Evolutionary conservation across 2,329 filamentous ascomycete species (phyloP).

Genomic region (Alternaria consortialis): DNA sequence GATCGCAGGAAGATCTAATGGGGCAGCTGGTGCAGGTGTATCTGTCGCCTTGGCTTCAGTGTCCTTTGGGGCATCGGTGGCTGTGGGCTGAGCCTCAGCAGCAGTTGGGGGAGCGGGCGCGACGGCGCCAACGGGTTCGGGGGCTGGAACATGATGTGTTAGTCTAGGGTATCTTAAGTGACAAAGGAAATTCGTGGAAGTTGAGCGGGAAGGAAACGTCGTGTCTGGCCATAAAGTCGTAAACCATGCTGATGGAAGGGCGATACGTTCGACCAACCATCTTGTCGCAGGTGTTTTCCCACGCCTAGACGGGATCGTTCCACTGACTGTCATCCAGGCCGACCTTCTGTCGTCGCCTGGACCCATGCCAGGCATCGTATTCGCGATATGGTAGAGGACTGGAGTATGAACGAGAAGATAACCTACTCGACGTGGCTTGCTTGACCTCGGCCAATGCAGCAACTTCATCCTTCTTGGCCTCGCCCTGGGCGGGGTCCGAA

Average conservation of each 20-base stretch:
- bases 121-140: slow-evolving; percentile 44
- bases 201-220: not conserved
- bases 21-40: slow-evolving; percentile 20
- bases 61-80: slow-evolving; percentile 26
- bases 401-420: slow-evolving; percentile 22
- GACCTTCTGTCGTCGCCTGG: slow-evolving; percentile 34
- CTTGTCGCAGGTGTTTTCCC: not conserved
- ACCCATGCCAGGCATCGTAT: slow-evolving; percentile 26
- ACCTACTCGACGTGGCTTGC: slow-evolving; percentile 49
- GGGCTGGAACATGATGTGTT: slow-evolving; percentile 35
- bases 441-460: slow-evolving; percentile 45
- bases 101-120: slow-evolving; percentile 43
- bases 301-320: slow-evolving; percentile 14
- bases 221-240: slow-evolving; percentile 10
- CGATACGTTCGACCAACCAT: not conserved
- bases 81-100: slow-evolving; percentile 33
- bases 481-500: slow-evolving; percentile 24
- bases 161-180: slow-evolving; percentile 33
- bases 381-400: slow-evolving; percentile 12
- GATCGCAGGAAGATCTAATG: slow-evolving; percentile 33
- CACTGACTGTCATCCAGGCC: slow-evolving; percentile 27
- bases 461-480: slow-evolving; percentile 39
- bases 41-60: slow-evolving; percentile 30
- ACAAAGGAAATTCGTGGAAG: slow-evolving; percentile 10
- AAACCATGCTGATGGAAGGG: not conserved